These are phyloP conservation scores for Polyporus arcularius DNA, from an alignment of 768 basidiomycete genomes.

Conservation along the genomic window DNA sequence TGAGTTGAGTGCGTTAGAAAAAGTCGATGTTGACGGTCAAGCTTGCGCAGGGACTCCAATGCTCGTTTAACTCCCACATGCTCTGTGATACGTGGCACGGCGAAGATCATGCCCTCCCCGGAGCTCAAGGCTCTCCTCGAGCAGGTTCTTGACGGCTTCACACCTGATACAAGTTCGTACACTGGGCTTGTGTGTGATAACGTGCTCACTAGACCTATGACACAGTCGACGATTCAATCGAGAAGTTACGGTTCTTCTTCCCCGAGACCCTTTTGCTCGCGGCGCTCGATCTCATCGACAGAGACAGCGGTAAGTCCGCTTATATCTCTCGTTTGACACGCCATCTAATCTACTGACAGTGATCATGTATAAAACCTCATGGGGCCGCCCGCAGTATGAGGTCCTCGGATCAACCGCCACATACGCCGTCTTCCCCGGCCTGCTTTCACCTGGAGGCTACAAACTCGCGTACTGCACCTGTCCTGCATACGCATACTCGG, in stretches of 20 bases:
- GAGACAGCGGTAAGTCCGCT: conserved; percentile 54
- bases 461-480: conserved; percentile 65
- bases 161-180: neutral
- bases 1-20: too few relatives aligned
- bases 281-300: conserved; percentile 78
- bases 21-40: too few relatives aligned
- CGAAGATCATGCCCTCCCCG: neutral
- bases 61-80: neutral
- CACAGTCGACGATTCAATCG: conserved; percentile 54
- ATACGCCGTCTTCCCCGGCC: conserved; percentile 54
- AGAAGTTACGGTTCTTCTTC: conserved; percentile 57
- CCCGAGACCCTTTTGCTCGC: conserved; percentile 65
- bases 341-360: conserved; percentile 40
- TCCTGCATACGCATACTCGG: conserved; percentile 68
- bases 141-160: neutral
- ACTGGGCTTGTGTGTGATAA: neutral
- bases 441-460: conserved; percentile 28
- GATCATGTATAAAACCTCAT: conserved; percentile 56
- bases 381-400: conserved; percentile 63
- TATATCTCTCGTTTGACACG: too few relatives aligned
- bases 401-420: conserved; percentile 67
- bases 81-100: neutral
- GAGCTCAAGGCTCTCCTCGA: neutral
- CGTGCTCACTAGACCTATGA: neutral
- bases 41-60: neutral